Base-by-base conservation (phyloP, 2,329 filamentous ascomycete genomes). In the Fusarium sp. region DNA sequence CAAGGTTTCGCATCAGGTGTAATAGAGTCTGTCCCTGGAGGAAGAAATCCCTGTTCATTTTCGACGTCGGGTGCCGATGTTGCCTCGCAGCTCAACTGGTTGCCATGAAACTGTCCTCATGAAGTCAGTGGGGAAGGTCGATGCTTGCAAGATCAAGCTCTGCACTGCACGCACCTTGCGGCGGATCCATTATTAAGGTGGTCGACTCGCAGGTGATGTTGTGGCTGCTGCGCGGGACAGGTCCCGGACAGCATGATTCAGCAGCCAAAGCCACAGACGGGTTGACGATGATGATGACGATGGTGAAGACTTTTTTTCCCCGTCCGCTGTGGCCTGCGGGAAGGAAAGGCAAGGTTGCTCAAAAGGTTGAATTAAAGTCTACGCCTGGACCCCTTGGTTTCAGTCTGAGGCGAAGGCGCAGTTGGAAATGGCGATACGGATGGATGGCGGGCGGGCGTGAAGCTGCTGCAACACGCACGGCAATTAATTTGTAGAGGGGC, bases 321-420 rank as follows among this genome's bases (percentile, higher is more conserved):
- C 30, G 41, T 18, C 13, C 35, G 30, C 14, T 69, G 18, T 60
- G 72, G 32, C 68, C 25, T 52, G 9, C 25, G 25, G 48, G 16
- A 30, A 52, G 25, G 48, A 14, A 45, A 45, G 57, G 39, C 48
- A 18, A 50, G 45, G 37, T 50, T 18, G 34, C 18, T 34, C 37
- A 27, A 73, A 43, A 59, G 41, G 52, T 67, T 61, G 56, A 68
- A 63, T 62, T 59, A 69, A 72, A 63, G 71, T 56, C 68, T 48
- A 41, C 57, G 50, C 68, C 62, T 74, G 65, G 72, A 74, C 71
- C 71, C 61, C 72, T 74, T 57, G 56, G 71, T 74, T 74, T 74
- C 72, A 74, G 65, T 69, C 61, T 74, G 72, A 72, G 50, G 61
- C 58, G 32, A 23, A 58, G 58, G 54, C 57, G 39, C 39, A 41